Evolutionary conservation across 495 filamentous ascomycete genomes (phyloP), one percentile per base, ranked within the genome.

Genomic region (Cudoniella acicularis): DNA sequence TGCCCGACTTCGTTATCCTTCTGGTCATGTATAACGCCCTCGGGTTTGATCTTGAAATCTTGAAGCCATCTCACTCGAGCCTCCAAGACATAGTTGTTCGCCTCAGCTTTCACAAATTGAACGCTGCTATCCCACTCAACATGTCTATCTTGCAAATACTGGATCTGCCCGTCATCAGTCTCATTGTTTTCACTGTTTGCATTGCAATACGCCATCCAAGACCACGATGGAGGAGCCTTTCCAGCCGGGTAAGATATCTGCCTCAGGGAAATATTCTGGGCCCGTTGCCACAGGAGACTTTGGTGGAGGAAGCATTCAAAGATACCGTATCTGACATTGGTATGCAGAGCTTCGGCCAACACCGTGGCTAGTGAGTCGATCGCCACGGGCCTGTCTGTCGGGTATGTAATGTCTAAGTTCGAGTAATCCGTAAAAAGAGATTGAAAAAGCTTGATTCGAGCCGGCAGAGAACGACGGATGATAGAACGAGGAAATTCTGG

Each of bases 191-290:
- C n/a, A n/a, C n/a, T n/a, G n/a, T n/a, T n/a, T n/a, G n/a, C n/a
- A n/a, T n/a, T n/a, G n/a, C n/a, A 4, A 27, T 52, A 52, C 30
- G 17, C 23, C 49, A 52, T 52, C 49, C 49, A 52, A 27, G 49
- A 52, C 49, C 49, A 52, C 49, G 49, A 52, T 52, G 49, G 49
- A 26, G 23, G 22, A 21, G 8, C 17, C 49, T 18, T 26, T 2
- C 17, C 23, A 9, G 18, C 10, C 23, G 30, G 6, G 30, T 36
- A 36, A 36, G 30, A 36, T 36, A 36, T 36, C 30, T 13, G 30
- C 30, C 30, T 36, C 30, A 36, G 4, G 30, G 30, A 13, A 36
- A 36, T 36, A 36, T 36, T 13, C 30, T 36, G 30, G 6, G 30
- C 4, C 45, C 45, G 45, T 23, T 48, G n/a, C 45, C 45, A 48